Base-by-base conservation (phyloP, 345 rosid species). In the Litchi chinensis region DNA sequence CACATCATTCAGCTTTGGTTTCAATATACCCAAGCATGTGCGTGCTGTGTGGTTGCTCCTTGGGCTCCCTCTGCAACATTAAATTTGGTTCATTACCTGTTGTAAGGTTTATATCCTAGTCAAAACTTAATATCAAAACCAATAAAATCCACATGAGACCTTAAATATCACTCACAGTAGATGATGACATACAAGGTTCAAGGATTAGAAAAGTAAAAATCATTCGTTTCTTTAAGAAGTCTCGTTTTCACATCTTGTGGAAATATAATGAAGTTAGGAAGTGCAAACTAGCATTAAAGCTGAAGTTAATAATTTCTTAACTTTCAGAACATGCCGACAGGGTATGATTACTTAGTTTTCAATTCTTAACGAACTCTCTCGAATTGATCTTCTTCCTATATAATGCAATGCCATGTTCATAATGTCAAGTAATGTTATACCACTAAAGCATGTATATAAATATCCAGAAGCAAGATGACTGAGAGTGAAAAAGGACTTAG, bases 61-160 rank as follows among this genome's bases (percentile, higher is more conserved):
- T 1, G 82, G 96, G 83, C 92, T 90, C 74, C 95, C 98, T 87
- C 96, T 93, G 97, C 95, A 92, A 92, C 83, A 92, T 86, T 87
- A 91, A 88, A 81, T 84, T 85, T 83, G 62, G 81, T 89, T 90
- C 90, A 93, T 77, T 86, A 67, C 87, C 89, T 84, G 91, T 85
- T 88, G 85, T 86, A 70, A 81, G 72, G 74, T 85, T 88, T 77
- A 60, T 79, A 79, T 65, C 80, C 89, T 73, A 85, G 87, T 84
- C 86, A 89, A 88, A 84, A 84, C 79, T 82, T 86, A 85, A 80
- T 68, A 56, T 74, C 48, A 56, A 68, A 74, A 78, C 75, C 22
- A 37, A 32, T 21, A 74, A 73, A 72, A 68, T 66, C 13, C 16
- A 76, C 50, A 43, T 43, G 15, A 76, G 28, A 26, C 40, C 10